Conservation (phyloP, 257 asterid species). For the Solanum rostratum region DNA sequence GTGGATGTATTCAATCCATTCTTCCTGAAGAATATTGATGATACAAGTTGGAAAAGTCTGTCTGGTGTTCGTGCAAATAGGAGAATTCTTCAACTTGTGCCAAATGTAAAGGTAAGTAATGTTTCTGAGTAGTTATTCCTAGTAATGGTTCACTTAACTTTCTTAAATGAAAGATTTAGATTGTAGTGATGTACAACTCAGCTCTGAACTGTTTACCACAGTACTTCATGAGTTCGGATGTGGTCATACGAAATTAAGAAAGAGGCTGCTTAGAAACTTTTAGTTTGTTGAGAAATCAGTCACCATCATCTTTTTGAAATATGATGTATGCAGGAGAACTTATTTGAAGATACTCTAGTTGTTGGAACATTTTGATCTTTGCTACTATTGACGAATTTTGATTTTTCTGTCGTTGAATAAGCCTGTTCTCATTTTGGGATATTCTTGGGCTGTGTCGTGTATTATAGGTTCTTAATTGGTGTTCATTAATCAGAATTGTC, state of each 20-base stretch:
- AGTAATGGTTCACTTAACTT: background rate
- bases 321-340: background rate
- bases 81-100: slow-evolving; percentile 33
- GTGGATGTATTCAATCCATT: slow-evolving; percentile 35
- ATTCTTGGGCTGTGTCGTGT: background rate
- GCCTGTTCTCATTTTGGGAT: background rate
- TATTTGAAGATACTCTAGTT: background rate
- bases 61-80: slow-evolving; percentile 44
- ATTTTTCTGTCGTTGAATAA: background rate
- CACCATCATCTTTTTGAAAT: background rate
- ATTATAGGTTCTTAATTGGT: background rate
- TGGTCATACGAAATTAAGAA: background rate
- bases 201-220: background rate
- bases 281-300: background rate
- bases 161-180: background rate
- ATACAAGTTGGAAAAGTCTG: slow-evolving; percentile 43
- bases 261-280: background rate
- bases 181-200: background rate
- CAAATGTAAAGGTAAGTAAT: slow-evolving; percentile 32
- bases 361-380: background rate
- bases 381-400: background rate
- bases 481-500: background rate
- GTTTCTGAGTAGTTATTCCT: background rate
- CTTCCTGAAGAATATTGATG: slow-evolving; percentile 37
- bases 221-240: background rate